Conservation (phyloP, 495 filamentous ascomycete species). For the Xylaria intraflava region DNA sequence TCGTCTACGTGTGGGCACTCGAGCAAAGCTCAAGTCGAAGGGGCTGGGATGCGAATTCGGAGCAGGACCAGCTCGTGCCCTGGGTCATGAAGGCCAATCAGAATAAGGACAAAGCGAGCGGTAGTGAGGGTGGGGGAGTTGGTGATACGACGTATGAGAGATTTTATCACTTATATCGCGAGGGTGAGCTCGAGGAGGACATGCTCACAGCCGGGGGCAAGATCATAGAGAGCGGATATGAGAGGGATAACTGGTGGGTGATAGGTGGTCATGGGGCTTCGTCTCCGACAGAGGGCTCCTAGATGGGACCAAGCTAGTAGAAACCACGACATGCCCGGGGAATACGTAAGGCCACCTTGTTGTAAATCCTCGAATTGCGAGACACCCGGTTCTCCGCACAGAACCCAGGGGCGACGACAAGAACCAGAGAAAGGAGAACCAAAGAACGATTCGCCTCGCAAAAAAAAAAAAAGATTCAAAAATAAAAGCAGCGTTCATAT, state of each 20-base stretch:
- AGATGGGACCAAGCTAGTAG: neutral
- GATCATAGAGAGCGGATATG: constrained; percentile 79
- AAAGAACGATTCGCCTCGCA: constrained; percentile 10
- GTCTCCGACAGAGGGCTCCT: neutral
- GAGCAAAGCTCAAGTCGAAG: constrained; percentile 85
- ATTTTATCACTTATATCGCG: constrained; percentile 90
- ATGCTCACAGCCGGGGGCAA: constrained; percentile 65
- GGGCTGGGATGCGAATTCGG: constrained; percentile 77
- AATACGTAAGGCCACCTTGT: neutral
- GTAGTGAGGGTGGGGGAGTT: constrained; percentile 13
- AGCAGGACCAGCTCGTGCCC: constrained; percentile 92
- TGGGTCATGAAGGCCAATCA: constrained; percentile 66
- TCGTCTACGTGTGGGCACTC: constrained; percentile 95
- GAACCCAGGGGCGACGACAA: constrained; percentile 11
- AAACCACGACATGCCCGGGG: neutral
- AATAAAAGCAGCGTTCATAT: constrained; percentile 8
- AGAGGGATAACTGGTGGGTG: constrained; percentile 98
- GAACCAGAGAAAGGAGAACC: constrained; percentile 16
- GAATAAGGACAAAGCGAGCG: constrained; percentile 20
- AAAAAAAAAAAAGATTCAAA: constrained; percentile 12
- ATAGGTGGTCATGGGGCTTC: constrained; percentile 21
- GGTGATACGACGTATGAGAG: constrained; percentile 62
- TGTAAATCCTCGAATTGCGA: constrained; percentile 6
- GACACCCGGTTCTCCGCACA: constrained; percentile 8
- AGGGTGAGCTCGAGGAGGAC: constrained; percentile 81